Evolutionary conservation across 1,284 basidiomycete genomes (phyloP).

Genomic region (Ustilago xerochloae): DNA sequence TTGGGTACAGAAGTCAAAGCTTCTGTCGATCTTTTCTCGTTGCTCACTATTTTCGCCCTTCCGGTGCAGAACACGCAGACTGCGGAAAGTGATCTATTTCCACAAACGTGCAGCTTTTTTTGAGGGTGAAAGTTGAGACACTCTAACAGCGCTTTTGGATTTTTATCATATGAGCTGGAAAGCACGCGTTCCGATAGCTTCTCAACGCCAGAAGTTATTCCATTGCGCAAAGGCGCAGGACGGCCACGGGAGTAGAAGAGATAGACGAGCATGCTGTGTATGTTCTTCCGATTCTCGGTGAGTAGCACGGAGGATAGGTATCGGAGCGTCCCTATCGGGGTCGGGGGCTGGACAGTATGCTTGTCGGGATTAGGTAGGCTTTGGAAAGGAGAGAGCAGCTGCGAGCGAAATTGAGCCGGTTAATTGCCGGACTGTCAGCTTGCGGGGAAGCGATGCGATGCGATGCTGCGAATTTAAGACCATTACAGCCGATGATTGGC

Average conservation of each 20-base stretch:
- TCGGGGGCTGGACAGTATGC: too few species aligned
- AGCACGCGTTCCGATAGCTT: too few species aligned
- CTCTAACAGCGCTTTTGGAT: too few species aligned
- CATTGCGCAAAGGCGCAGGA: too few species aligned
- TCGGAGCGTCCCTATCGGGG: too few species aligned
- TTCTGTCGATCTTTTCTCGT: background rate
- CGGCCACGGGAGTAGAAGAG: background rate
- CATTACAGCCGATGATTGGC: conserved; percentile 27
- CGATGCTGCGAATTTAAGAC: background rate
- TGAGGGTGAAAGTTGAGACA: background rate
- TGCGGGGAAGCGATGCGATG: conserved; percentile 4
- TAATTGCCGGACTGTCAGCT: background rate
- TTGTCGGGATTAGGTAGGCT: background rate
- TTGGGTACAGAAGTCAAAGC: background rate
- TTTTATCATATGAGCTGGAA: too few species aligned
- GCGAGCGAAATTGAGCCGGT: background rate
- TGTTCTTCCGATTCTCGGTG: too few species aligned
- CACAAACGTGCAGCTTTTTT: background rate
- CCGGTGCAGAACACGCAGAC: background rate
- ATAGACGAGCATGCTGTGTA: too few species aligned
- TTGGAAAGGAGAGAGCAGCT: background rate
- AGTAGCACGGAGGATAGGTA: too few species aligned
- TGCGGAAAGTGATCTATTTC: conserved; percentile 39
- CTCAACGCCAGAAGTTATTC: too few species aligned
- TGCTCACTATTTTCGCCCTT: background rate